Evolutionary conservation across 139 green algal species (phyloP).

Genomic region (Chlamydomonas schloesseri): DNA sequence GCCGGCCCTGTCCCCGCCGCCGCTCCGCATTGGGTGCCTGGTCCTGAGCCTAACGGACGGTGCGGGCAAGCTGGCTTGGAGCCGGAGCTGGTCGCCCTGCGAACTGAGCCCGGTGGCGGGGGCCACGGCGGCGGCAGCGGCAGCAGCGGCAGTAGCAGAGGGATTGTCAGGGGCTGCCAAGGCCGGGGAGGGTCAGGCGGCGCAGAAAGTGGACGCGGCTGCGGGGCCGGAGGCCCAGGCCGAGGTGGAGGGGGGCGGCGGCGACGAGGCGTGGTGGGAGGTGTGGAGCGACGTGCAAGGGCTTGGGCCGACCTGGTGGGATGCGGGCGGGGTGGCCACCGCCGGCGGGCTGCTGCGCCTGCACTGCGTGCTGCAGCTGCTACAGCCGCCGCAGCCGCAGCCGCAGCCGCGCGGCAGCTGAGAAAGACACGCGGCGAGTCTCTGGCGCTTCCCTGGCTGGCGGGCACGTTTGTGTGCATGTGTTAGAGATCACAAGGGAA

Average conservation of each 20-base stretch:
- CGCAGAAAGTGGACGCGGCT: not conserved
- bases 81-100: not conserved
- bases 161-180: too few relatives aligned
- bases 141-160: not conserved
- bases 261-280: not conserved
- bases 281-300: slow-evolving; percentile 13
- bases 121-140: not conserved
- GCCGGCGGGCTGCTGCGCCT: not conserved
- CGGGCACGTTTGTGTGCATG: too few relatives aligned
- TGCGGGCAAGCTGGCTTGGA: not conserved
- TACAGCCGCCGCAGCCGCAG: too few relatives aligned
- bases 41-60: slow-evolving; percentile 6
- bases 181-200: not conserved
- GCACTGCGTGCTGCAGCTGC: slow-evolving; percentile 1
- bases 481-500: too few relatives aligned
- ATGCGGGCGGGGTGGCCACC: slow-evolving; percentile 3
- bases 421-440: too few relatives aligned
- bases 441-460: too few relatives aligned
- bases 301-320: slow-evolving; percentile 12
- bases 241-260: not conserved
- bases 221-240: not conserved
- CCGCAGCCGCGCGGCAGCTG: too few relatives aligned
- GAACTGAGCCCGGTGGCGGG: not conserved
- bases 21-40: not conserved
- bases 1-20: not conserved